Evolutionary conservation across 2,329 filamentous ascomycete genomes (phyloP).

Genomic region (Nemania sp.): DNA sequence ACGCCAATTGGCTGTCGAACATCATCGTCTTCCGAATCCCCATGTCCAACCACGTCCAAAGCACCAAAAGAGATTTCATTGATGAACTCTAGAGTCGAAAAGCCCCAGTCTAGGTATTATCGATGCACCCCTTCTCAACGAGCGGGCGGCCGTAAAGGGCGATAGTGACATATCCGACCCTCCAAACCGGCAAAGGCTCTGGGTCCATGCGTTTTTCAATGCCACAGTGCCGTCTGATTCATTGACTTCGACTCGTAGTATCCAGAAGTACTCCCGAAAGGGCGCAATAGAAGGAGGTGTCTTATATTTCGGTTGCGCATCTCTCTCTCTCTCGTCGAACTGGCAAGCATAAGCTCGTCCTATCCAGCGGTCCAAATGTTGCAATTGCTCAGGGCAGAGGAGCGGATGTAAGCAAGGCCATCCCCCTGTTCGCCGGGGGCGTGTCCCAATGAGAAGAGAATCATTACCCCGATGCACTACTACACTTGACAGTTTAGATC

Average conservation of each 20-base stretch:
- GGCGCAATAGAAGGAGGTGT: neutral
- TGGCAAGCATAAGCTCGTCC: neutral
- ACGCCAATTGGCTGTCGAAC: neutral
- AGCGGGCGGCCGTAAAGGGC: neutral
- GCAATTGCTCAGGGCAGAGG: neutral
- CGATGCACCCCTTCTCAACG: neutral
- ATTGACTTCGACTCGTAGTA: conserved; percentile 18
- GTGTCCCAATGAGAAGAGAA: neutral
- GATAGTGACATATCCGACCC: conserved; percentile 16
- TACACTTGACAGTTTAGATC: conserved; percentile 16
- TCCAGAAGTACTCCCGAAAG: conserved; percentile 14
- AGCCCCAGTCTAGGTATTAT: neutral
- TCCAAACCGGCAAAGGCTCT: neutral
- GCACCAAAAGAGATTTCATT: neutral
- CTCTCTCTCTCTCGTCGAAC: neutral
- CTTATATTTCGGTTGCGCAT: neutral
- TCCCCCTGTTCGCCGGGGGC: neutral
- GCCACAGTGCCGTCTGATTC: conserved; percentile 17
- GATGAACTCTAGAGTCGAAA: neutral
- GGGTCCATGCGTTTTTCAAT: neutral
- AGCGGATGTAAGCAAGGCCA: conserved; percentile 5
- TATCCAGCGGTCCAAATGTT: neutral
- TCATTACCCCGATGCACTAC: too few species aligned
- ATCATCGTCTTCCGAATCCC: neutral
- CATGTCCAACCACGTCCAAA: neutral